A percentile compares a stretch with the other conserved stretches of the same genome.
Conservation (phyloP, 2,329 filamentous ascomycete genomes). For the Raffaelea arxii region DNA sequence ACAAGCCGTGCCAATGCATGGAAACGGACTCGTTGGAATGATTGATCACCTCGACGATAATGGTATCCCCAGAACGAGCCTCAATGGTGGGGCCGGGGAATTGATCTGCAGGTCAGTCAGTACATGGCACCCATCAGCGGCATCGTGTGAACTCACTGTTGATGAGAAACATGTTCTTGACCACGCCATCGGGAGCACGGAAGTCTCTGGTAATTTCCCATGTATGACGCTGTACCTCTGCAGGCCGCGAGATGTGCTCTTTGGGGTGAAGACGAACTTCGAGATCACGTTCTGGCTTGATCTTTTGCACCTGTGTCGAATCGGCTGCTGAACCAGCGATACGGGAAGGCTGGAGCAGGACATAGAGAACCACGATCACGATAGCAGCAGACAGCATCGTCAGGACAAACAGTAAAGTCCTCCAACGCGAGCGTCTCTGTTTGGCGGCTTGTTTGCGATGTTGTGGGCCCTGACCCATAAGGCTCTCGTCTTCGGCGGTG, state of each 20-base stretch:
- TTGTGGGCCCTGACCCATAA: background rate
- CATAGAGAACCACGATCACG: background rate
- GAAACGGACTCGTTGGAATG: slow-evolving; percentile 27
- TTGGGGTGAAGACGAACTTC: slow-evolving; percentile 26
- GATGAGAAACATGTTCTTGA: slow-evolving; percentile 37
- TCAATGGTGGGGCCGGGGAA: slow-evolving; percentile 42
- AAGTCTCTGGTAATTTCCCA: slow-evolving; percentile 30
- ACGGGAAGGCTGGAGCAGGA: background rate
- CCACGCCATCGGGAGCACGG: slow-evolving; percentile 38
- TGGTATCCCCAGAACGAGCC: slow-evolving; percentile 32
- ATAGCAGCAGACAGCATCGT: background rate
- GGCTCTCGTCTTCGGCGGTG: too few species aligned
- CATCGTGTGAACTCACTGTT: slow-evolving; percentile 26
- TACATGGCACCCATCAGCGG: background rate
- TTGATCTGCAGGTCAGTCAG: slow-evolving; percentile 7
- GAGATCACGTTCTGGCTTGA: slow-evolving; percentile 6
- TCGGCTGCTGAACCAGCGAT: background rate
- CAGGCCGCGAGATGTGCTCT: slow-evolving; percentile 26
- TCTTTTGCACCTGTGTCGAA: too few species aligned
- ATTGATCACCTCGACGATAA: slow-evolving; percentile 33
- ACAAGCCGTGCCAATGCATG: slow-evolving; percentile 37
- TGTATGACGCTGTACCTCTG: slow-evolving; percentile 22
- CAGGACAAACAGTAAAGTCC: background rate
- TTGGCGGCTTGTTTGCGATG: background rate
- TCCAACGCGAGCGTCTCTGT: background rate